A percentile compares a stretch with the other conserved stretches of the same genome.
Evolutionary conservation across 2,329 filamentous ascomycete species (phyloP).

Genomic region (Endothia cerciana): DNA sequence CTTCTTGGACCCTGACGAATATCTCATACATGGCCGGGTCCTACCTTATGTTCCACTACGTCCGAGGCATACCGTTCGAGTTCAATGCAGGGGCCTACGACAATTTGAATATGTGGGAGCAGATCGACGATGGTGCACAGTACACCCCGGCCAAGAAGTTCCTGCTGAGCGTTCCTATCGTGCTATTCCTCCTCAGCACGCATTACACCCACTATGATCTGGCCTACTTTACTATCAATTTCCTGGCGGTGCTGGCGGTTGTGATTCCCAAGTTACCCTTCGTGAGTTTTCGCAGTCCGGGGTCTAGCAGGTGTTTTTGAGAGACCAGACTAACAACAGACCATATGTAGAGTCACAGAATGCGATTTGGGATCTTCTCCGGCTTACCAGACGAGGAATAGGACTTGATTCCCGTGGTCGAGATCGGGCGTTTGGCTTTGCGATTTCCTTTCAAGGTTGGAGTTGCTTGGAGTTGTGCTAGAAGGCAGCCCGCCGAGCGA

Average conservation of each 20-base stretch:
- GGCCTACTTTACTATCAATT: constrained; percentile 97
- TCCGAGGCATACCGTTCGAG: constrained; percentile 96
- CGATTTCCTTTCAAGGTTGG: constrained; percentile 23
- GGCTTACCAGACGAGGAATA: constrained; percentile 28
- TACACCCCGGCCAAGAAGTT: constrained; percentile 99
- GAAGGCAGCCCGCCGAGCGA: constrained; percentile 10
- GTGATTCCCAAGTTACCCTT: constrained; percentile 96
- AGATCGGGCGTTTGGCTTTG: constrained; percentile 27
- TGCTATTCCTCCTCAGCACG: constrained; percentile 93
- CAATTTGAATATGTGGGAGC: constrained; percentile 99
- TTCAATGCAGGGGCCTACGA: constrained; percentile 99
- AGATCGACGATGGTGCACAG: constrained; percentile 98
- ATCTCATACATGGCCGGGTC: constrained; percentile 99
- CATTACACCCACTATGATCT: constrained; percentile 99
- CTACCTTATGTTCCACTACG: constrained; percentile 99
- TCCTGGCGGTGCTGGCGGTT: constrained; percentile 86
- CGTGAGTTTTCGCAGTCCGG: constrained; percentile 60
- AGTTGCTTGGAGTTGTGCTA: constrained; percentile 27
- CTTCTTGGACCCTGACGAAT: constrained; percentile 97
- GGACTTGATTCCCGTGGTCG: constrained; percentile 20
- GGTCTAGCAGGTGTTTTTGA: constrained; percentile 13
- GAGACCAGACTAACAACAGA: constrained; percentile 26
- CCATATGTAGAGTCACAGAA: constrained; percentile 28
- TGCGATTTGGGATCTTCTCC: constrained; percentile 30
- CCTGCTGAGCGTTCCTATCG: constrained; percentile 88